Evolutionary conservation across 371 early-diverging fungal species (phyloP).

Genomic region (Rozella allomycis): DNA sequence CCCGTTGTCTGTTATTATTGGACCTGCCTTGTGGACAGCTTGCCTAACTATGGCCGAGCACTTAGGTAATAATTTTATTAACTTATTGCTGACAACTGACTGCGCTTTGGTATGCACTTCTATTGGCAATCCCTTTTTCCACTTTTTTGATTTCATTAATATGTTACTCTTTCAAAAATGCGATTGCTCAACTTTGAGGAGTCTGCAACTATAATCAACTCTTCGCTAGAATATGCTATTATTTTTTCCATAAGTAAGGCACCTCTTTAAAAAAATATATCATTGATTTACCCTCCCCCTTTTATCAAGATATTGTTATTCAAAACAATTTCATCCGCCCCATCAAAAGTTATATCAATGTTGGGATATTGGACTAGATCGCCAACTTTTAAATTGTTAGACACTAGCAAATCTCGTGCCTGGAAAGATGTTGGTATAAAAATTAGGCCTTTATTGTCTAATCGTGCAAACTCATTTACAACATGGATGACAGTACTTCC

Average conservation of each 20-base stretch:
- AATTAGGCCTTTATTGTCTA: conserved; percentile 28
- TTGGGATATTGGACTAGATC: conserved; percentile 21
- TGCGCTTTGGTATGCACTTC: conserved; percentile 69
- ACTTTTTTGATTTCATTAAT: too few species aligned
- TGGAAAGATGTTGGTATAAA: conserved; percentile 86
- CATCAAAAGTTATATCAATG: conserved; percentile 73
- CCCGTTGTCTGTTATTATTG: conserved; percentile 83
- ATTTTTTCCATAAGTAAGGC: too few species aligned
- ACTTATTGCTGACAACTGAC: conserved; percentile 19
- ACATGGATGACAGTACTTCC: conserved; percentile 74
- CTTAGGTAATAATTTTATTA: too few species aligned
- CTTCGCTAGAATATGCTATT: conserved; percentile 56
- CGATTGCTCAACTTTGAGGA: too few species aligned
- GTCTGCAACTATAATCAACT: conserved; percentile 70
- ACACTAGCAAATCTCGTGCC: conserved; percentile 43
- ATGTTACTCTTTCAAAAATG: too few species aligned
- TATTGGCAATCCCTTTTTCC: conserved; percentile 62
- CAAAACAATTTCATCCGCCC: conserved; percentile 59
- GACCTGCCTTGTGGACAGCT: conserved; percentile 73
- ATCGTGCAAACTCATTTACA: conserved; percentile 47
- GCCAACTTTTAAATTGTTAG: conserved; percentile 1
- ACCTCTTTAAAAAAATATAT: too few species aligned
- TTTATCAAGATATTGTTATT: too few species aligned
- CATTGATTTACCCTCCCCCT: too few species aligned
- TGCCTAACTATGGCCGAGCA: conserved; percentile 54